Evolutionary conservation across 163 green algal species (phyloP), one percentile per base, ranked within the genome.

Genomic region (Chloroidium sp.): DNA sequence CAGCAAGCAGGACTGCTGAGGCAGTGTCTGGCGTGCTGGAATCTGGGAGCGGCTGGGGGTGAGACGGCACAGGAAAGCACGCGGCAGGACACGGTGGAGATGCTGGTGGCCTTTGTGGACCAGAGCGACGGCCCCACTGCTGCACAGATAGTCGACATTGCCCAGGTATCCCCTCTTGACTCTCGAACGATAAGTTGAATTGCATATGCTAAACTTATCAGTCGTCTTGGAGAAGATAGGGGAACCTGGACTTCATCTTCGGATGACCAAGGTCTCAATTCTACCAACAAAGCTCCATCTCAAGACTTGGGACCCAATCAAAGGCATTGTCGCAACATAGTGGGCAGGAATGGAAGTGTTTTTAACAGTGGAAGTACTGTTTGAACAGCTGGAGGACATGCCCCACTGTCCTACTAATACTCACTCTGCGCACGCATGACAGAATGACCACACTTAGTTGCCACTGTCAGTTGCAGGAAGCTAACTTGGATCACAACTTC

Each of bases 1-100:
- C 84, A 85, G 69, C 80, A 85, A 36, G 83, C 80, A 0, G 79
- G 80, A 13, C 83, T 86, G 76, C 80, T 86, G 69, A 61, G 79
- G 2, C 77, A 81, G 68, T 86, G 83, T 61, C 72, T 86, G 4
- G 82, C 76, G 62, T 86, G 74, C n/a, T 81, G 75, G 68, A 67
- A 57, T 1, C 59, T 76, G 10, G 62, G 61, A 64, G 1, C 1
- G 78, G 36, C 2, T n/a, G 62, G 74, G 79, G 74, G 62, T 78
- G 78, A 62, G 68, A 62, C 62, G 64, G 64, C 36, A 36, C 36
- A 36, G 36, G 36, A 36, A 36, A 36, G 36, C 36, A 36, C 36
- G 36, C 36, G 36, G 36, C 36, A 72, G 64, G 64, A 72, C 61
- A 68, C 80, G 57, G 77, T 84, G 12, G 62, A 83, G 6, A 81